Percentiles rank a stretch among this genome's conserved stretches.
phyloP scores from a whole-genome alignment of 2,329 filamentous ascomycete genomes.

The Nemania sp. region DNA sequence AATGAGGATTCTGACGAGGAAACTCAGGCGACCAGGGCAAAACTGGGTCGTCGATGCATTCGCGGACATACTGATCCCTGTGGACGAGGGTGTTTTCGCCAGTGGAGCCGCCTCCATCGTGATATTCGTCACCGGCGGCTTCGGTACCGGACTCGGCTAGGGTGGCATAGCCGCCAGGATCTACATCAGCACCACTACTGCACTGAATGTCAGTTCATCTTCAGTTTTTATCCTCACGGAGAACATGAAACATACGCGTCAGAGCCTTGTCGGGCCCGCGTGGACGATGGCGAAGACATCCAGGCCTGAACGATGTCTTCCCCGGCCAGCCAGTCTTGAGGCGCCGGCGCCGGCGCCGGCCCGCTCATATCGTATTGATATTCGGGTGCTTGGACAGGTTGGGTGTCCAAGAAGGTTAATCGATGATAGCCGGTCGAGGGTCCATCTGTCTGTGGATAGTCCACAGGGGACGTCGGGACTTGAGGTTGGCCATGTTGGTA shows the following conservation, averaged over 20 bases:
- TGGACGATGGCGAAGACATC: conserved; percentile 8
- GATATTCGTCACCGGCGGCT: neutral
- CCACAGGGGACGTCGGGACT: neutral
- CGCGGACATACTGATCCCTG: neutral
- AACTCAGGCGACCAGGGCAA: conserved; percentile 13
- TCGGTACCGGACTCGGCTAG: neutral
- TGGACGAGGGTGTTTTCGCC: neutral
- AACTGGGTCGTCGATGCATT: neutral
- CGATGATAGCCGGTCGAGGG: neutral
- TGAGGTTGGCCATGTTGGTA: neutral
- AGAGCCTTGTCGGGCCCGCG: conserved; percentile 14
- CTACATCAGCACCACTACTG: neutral
- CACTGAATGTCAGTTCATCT: conserved; percentile 1
- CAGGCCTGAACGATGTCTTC: neutral
- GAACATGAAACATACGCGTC: conserved; percentile 9
- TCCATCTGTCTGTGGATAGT: neutral
- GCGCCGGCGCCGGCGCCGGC: neutral
- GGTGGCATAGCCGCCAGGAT: neutral
- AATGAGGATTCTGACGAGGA: neutral
- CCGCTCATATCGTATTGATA: neutral
- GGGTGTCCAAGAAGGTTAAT: neutral
- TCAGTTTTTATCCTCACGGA: neutral
- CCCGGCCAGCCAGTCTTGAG: neutral
- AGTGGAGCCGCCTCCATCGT: conserved; percentile 2
- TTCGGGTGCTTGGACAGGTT: neutral